A percentile compares a stretch with the other conserved stretches of the same genome.
These are phyloP conservation scores for Solanum acaule DNA, from an alignment of 257 asterid genomes.

Conservation along the genomic window DNA sequence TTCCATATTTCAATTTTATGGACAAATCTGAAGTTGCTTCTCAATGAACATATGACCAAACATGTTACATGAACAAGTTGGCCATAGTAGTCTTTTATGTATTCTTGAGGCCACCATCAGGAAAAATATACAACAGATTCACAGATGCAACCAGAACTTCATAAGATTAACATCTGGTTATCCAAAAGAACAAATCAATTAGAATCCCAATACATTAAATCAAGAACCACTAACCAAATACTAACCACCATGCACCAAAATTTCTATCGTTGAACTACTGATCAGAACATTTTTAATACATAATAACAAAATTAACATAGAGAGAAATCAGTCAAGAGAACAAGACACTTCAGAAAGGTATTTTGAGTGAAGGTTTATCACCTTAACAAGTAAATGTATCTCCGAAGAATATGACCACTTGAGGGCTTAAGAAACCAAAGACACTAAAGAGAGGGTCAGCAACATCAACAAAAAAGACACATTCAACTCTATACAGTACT, in stretches of 20 bases:
- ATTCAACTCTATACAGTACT: too few species aligned
- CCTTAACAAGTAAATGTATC: too few species aligned
- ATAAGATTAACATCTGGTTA: background rate
- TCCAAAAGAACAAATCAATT: background rate
- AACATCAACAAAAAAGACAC: too few species aligned
- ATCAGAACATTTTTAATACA: background rate
- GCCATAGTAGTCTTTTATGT: background rate
- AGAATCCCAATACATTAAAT: background rate
- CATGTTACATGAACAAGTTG: background rate
- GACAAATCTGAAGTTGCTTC: background rate
- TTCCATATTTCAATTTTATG: too few species aligned
- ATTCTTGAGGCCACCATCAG: background rate
- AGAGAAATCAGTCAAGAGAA: background rate
- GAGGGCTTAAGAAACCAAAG: too few species aligned
- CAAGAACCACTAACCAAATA: background rate
- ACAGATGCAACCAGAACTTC: background rate
- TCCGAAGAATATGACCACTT: too few species aligned
- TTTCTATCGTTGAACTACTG: background rate
- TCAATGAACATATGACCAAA: background rate
- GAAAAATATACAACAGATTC: background rate
- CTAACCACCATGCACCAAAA: background rate
- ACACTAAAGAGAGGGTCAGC: too few species aligned
- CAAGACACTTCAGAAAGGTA: too few species aligned
- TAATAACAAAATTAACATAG: background rate
- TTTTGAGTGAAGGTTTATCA: too few species aligned